A percentile compares a stretch with the other conserved stretches of the same genome.
These are phyloP conservation scores for Marasmius tenuissimus DNA, from an alignment of 1,284 basidiomycete genomes.

Conservation along the genomic window DNA sequence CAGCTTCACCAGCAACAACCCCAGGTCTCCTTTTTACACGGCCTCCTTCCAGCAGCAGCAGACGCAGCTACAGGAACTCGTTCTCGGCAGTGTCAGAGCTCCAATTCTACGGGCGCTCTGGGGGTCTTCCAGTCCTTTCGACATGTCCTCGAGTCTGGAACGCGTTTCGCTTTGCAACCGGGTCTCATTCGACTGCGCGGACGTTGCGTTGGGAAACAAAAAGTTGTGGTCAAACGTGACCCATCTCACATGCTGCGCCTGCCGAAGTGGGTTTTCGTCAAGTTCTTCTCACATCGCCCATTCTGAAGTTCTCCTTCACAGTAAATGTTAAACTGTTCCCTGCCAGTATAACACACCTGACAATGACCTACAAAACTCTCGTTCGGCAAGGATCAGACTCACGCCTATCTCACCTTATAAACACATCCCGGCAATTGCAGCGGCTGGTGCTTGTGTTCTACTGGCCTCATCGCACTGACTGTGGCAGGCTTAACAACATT, in stretches of 20 bases:
- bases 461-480: constrained; percentile 2
- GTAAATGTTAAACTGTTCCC: not conserved
- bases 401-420: not conserved
- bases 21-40: not conserved
- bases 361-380: constrained; percentile 2
- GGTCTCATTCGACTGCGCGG: not conserved
- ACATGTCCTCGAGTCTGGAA: not conserved
- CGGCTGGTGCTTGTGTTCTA: not conserved
- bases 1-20: not conserved
- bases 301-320: not conserved
- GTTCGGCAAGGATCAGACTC: not conserved
- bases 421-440: not conserved
- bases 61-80: not conserved
- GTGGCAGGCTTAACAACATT: not conserved
- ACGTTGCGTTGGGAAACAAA: not conserved
- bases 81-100: not conserved
- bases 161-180: not conserved
- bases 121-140: not conserved
- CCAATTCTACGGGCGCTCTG: not conserved
- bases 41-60: not conserved
- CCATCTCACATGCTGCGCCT: not conserved
- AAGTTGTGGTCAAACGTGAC: not conserved
- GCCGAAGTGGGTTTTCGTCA: not conserved
- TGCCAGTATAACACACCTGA: not conserved
- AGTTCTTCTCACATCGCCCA: not conserved